phyloP scores from a whole-genome alignment of 2,329 filamentous ascomycete species.

The Stemphylium beticola region DNA sequence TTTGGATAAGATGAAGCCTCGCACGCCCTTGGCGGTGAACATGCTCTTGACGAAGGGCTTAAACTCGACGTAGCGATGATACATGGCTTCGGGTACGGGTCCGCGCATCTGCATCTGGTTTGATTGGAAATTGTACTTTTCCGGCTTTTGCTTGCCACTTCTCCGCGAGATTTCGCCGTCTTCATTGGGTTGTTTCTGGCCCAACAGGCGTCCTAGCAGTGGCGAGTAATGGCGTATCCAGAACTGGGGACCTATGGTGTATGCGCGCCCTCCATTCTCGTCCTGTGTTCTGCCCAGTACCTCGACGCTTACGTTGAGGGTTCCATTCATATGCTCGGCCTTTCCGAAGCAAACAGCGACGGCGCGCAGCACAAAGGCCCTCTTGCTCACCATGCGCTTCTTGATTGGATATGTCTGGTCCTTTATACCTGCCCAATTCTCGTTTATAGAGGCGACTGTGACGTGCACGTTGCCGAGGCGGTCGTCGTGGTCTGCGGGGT shows the following conservation, averaged over 20 bases:
- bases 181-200: conserved; percentile 62
- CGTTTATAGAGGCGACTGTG: conserved; percentile 63
- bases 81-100: conserved; percentile 78
- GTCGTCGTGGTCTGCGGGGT: conserved; percentile 84
- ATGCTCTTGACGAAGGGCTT: conserved; percentile 87
- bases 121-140: conserved; percentile 90
- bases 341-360: conserved; percentile 68
- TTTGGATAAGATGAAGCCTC: conserved; percentile 80
- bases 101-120: conserved; percentile 88
- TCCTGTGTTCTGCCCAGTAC: conserved; percentile 76
- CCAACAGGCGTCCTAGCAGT: conserved; percentile 81
- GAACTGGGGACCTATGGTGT: conserved; percentile 76
- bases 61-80: conserved; percentile 94
- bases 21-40: conserved; percentile 79
- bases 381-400: conserved; percentile 85
- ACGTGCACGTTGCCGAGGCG: conserved; percentile 85
- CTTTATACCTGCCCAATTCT: conserved; percentile 72
- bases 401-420: conserved; percentile 73
- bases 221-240: conserved; percentile 89
- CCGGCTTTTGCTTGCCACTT: conserved; percentile 57
- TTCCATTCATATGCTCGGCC: conserved; percentile 70
- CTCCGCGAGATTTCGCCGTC: conserved; percentile 38
- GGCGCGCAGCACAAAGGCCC: conserved; percentile 78
- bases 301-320: conserved; percentile 74
- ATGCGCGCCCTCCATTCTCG: conserved; percentile 70